phyloP scores from a whole-genome alignment of 2,329 filamentous ascomycete species.

The Leptosphaerulina australis region DNA sequence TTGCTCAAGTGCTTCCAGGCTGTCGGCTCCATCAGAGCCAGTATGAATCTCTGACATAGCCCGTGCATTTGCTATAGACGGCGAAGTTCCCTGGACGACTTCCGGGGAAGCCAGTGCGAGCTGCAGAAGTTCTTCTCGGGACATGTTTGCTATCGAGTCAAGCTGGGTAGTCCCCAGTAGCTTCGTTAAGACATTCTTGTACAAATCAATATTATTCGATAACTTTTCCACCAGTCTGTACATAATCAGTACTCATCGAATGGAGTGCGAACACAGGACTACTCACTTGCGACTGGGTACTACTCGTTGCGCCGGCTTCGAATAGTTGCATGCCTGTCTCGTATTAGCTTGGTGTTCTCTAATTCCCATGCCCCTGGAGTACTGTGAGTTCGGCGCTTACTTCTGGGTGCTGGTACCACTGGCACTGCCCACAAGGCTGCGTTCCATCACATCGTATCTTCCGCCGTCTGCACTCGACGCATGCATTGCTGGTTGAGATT shows the following conservation, averaged over 20 bases:
- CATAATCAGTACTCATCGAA: conserved; percentile 59
- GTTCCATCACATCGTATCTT: conserved; percentile 86
- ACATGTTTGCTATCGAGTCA: conserved; percentile 48
- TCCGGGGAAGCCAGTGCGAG: conserved; percentile 52
- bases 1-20: conserved; percentile 68
- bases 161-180: conserved; percentile 53
- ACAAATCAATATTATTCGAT: conserved; percentile 56
- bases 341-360: background rate
- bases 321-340: conserved; percentile 69
- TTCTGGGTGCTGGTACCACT: conserved; percentile 80
- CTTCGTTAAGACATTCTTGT: conserved; percentile 51
- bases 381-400: conserved; percentile 8
- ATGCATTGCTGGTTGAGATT: conserved; percentile 64
- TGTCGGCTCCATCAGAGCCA: conserved; percentile 57
- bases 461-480: conserved; percentile 76
- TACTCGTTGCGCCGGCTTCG: conserved; percentile 77
- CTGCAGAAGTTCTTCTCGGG: conserved; percentile 54
- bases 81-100: conserved; percentile 40
- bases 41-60: conserved; percentile 47
- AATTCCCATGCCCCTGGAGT: background rate
- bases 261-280: background rate
- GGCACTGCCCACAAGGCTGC: conserved; percentile 81
- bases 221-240: conserved; percentile 64
- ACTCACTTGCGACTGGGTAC: conserved; percentile 78
- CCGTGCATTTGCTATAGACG: conserved; percentile 34